A percentile compares a stretch with the other conserved stretches of the same genome.
These are phyloP conservation scores for Musa balbisiana DNA, from an alignment of 202 grass and related monocot genomes.

Conservation along the genomic window DNA sequence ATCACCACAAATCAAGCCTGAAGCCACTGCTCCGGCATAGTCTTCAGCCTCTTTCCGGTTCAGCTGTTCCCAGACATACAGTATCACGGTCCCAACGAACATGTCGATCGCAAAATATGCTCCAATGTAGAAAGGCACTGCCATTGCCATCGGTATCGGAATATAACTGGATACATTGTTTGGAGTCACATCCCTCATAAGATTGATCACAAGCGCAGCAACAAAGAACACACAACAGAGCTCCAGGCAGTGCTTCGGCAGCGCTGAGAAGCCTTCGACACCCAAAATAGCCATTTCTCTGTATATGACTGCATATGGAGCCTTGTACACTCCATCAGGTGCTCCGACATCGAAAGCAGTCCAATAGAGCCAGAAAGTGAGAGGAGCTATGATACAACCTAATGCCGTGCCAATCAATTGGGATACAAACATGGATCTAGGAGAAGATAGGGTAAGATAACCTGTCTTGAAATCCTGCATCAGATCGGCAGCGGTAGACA, in stretches of 20 bases:
- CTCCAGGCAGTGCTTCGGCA: constrained; percentile 71
- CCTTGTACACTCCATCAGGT: constrained; percentile 80
- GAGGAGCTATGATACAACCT: constrained; percentile 80
- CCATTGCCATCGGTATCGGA: constrained; percentile 89
- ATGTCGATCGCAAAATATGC: constrained; percentile 93
- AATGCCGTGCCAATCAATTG: constrained; percentile 83
- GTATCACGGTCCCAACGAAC: constrained; percentile 74
- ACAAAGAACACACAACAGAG: constrained; percentile 72
- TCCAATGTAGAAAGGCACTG: constrained; percentile 92
- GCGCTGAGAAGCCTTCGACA: constrained; percentile 59
- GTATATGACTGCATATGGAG: constrained; percentile 80
- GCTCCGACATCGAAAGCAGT: constrained; percentile 78
- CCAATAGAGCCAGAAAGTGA: constrained; percentile 95
- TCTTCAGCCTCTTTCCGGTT: constrained; percentile 77
- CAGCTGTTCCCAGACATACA: constrained; percentile 71
- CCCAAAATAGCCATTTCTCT: constrained; percentile 92
- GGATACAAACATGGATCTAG: constrained; percentile 88
- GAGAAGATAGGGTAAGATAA: constrained; percentile 76
- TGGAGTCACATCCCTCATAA: constrained; percentile 48
- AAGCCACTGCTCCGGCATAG: constrained; percentile 56
- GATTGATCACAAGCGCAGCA: constrained; percentile 55
- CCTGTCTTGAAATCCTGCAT: constrained; percentile 98
- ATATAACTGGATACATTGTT: constrained; percentile 55
- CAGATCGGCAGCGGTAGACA: constrained; percentile 83
- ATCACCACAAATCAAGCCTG: constrained; percentile 90